phyloP scores from a whole-genome alignment of 208 protist genomes.

The Trypanosomatidae sp. region DNA sequence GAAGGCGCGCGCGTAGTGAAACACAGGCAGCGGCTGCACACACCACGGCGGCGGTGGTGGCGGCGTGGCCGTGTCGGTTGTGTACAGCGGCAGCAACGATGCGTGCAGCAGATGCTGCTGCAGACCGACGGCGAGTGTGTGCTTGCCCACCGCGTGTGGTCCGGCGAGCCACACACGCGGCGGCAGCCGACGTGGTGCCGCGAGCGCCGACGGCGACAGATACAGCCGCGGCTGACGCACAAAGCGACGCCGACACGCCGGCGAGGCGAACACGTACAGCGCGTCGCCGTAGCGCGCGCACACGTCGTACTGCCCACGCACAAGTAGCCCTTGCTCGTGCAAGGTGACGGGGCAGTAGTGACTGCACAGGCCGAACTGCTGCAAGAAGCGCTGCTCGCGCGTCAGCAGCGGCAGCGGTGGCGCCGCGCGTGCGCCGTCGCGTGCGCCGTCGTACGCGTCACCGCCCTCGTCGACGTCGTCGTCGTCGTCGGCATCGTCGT shows the following conservation, averaged over 20 bases:
- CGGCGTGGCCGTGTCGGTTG: no score
- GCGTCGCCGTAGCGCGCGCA: conserved; percentile 35
- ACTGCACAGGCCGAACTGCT: conserved; percentile 67
- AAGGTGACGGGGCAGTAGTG: conserved; percentile 82
- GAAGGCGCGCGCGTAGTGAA: conserved; percentile 56
- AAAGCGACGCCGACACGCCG: conserved; percentile 41
- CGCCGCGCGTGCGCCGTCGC: conserved; percentile 1
- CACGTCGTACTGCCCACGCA: conserved; percentile 45
- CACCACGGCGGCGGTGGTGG: no score
- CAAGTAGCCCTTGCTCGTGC: conserved; percentile 42
- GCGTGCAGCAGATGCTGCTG: no score
- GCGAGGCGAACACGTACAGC: conserved; percentile 69
- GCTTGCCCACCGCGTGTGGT: conserved; percentile 39
- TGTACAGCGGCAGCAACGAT: no score
- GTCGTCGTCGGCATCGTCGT: conserved; percentile 48
- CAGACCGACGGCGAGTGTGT: conserved; percentile 72
- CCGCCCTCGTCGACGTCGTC: conserved; percentile 12
- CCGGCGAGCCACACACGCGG: conserved; percentile 80
- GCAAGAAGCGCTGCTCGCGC: conserved; percentile 39
- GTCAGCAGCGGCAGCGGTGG: conserved; percentile 20
- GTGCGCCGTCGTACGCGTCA: background rate
- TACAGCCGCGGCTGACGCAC: conserved; percentile 53
- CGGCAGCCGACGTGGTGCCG: conserved; percentile 23
- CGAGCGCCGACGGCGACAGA: no score
- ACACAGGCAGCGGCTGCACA: no score